These are phyloP conservation scores for Haematococcus lacustris DNA, from an alignment of 139 green algal genomes.

Conservation along the genomic window DNA sequence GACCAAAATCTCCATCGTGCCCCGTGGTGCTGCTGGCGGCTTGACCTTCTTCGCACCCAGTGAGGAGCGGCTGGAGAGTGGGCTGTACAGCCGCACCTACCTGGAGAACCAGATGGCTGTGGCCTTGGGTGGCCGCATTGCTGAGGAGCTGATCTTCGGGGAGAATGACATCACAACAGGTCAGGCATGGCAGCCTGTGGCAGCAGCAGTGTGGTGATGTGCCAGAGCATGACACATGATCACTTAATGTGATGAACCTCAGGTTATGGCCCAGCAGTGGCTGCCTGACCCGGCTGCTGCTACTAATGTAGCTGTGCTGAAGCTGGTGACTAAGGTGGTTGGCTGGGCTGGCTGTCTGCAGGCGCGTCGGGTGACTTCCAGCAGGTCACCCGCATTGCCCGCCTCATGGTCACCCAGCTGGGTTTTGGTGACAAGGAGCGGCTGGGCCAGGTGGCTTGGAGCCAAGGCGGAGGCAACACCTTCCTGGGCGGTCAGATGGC, in stretches of 20 bases:
- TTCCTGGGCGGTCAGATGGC: constrained; percentile 86
- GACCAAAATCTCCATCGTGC: constrained; percentile 98
- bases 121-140: constrained; percentile 88
- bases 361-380: constrained; percentile 82
- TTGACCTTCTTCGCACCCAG: constrained; percentile 90
- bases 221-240: too few relatives aligned
- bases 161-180: constrained; percentile 95
- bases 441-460: constrained; percentile 86
- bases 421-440: constrained; percentile 89
- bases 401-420: constrained; percentile 93
- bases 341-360: too few relatives aligned
- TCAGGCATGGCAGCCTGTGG: constrained; percentile 26
- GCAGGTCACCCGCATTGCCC: constrained; percentile 65
- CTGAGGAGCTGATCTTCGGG: constrained; percentile 99
- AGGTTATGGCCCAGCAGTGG: too few relatives aligned
- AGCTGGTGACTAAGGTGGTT: too few relatives aligned
- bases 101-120: constrained; percentile 91
- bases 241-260: too few relatives aligned
- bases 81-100: constrained; percentile 81
- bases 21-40: constrained; percentile 86
- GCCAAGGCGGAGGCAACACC: constrained; percentile 44
- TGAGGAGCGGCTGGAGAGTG: constrained; percentile 85
- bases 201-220: too few relatives aligned
- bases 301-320: too few relatives aligned
- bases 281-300: too few relatives aligned